These are phyloP conservation scores for Amniculicola lignicola DNA, from an alignment of 495 filamentous ascomycete genomes.

Conservation along the genomic window DNA sequence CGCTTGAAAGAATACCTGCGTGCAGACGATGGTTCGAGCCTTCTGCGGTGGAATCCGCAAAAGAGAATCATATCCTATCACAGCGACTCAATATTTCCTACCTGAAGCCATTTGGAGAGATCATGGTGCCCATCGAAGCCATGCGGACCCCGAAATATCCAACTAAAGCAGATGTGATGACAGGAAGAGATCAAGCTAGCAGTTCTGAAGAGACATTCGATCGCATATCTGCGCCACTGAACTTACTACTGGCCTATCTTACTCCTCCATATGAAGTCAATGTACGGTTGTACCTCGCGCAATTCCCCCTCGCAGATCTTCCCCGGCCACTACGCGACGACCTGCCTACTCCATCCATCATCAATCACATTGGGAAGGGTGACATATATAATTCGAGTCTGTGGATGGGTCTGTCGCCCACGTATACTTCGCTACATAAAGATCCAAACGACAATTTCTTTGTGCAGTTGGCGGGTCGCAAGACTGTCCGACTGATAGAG, in stretches of 20 bases:
- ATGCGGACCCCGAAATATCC: no score
- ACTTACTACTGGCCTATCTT: constrained; percentile 50
- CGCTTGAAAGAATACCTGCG: no score
- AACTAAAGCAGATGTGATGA: no score
- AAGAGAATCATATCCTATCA: no score
- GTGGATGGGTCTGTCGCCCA: constrained; percentile 84
- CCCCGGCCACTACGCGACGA: constrained; percentile 60
- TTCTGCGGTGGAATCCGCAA: no score
- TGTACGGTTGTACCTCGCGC: constrained; percentile 71
- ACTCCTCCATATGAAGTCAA: constrained; percentile 6
- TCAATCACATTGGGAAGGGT: constrained; percentile 58
- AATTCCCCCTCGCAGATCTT: constrained; percentile 66
- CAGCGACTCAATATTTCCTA: no score
- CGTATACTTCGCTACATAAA: constrained; percentile 82
- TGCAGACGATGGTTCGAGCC: no score
- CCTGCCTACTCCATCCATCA: constrained; percentile 64
- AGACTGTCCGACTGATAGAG: constrained; percentile 66
- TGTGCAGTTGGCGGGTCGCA: constrained; percentile 72
- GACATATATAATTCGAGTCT: constrained; percentile 83
- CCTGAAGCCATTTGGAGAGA: no score
- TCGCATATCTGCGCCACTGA: constrained; percentile 56
- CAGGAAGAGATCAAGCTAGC: no score
- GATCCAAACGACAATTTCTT: constrained; percentile 96
- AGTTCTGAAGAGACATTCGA: no score
- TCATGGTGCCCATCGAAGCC: no score